Base-by-base conservation (phyloP, 768 basidiomycete genomes). In the Lactarius sanguifluus region DNA sequence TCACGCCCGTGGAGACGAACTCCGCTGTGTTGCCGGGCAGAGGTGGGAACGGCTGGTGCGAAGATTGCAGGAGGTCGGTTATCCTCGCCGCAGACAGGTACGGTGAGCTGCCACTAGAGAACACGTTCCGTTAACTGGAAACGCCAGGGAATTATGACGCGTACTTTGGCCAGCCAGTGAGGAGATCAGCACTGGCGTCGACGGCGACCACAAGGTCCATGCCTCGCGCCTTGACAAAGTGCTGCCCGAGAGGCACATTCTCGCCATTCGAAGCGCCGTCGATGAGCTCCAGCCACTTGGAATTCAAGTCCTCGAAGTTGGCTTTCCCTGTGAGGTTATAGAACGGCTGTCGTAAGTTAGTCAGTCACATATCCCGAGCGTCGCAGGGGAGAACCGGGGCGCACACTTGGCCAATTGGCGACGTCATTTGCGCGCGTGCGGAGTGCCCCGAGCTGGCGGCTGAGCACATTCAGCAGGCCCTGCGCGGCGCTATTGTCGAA, bases 201-300 rank as follows among this genome's bases (percentile, higher is more conserved):
- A 92, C 77, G 0, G 89, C 90, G 18, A 96, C 79, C 70, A 95
- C 84, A 5, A 90, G 84, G 72, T 96, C 93, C 50, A 94, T 71
- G 0, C 74, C 80, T 58, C 94, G 82, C 1, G 83, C 81, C 57
- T 85, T 87, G 32, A 92, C 86, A 62, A 94, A 82, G 32, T 92
- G 76, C 1, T 89, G 88, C 23, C 84, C 86, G 30, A 89, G 78
- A 0, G 93, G 93, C 8, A 91, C 73, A 71, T 90, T 88, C 71
- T 91, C 88, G 12, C 76, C 74, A 71, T 91, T 90, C 25, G 87
- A 85, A 23, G 85, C 80, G 0, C 91, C 91, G 72, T 91, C 91
- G 20, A 92, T 82, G 25, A 92, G 81, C 57, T 86, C 80, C 12
- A 93, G 76, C 78, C 83, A 82, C 16, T 76, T 74, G 30, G 81